phyloP scores from a whole-genome alignment of 2,329 filamentous ascomycete species.

The Penicillium olsonii region DNA sequence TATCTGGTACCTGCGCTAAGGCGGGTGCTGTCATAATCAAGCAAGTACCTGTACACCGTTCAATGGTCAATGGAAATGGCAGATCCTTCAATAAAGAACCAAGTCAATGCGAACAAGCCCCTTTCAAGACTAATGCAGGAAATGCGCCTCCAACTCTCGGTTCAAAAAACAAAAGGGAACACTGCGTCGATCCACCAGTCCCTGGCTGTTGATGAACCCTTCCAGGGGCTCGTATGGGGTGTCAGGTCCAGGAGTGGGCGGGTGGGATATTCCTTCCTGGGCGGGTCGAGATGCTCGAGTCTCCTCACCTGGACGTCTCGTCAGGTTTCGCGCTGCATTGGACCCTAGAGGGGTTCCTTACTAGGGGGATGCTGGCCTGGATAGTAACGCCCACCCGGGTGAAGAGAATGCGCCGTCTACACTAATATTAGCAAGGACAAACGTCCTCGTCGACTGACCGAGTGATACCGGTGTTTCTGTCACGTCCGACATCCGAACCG shows the following conservation, averaged over 20 bases:
- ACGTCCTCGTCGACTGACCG: constrained; percentile 27
- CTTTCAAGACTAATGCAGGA: constrained; percentile 10
- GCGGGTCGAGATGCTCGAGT: constrained; percentile 2
- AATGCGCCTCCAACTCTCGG: constrained; percentile 20
- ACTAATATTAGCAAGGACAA: constrained; percentile 38
- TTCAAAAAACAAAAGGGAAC: constrained; percentile 26
- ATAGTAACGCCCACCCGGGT: constrained; percentile 50
- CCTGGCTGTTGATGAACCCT: constrained; percentile 17
- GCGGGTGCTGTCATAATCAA: neutral
- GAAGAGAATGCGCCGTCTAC: constrained; percentile 46
- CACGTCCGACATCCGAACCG: constrained; percentile 36
- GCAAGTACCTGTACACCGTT: neutral
- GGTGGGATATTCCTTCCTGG: constrained; percentile 15
- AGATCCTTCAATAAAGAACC: neutral
- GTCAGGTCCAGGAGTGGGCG: constrained; percentile 14
- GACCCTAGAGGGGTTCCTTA: constrained; percentile 24
- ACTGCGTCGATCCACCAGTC: constrained; percentile 18
- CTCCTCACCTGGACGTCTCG: constrained; percentile 7
- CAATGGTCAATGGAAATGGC: neutral
- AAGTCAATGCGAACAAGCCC: neutral
- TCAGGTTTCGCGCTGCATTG: constrained; percentile 16
- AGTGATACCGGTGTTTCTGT: constrained; percentile 41
- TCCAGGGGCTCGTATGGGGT: constrained; percentile 22
- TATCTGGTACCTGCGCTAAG: neutral
- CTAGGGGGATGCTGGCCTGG: constrained; percentile 32